These are phyloP conservation scores for Suhomyces vadensis DNA, from an alignment of 805 yeast genomes.

Conservation along the genomic window DNA sequence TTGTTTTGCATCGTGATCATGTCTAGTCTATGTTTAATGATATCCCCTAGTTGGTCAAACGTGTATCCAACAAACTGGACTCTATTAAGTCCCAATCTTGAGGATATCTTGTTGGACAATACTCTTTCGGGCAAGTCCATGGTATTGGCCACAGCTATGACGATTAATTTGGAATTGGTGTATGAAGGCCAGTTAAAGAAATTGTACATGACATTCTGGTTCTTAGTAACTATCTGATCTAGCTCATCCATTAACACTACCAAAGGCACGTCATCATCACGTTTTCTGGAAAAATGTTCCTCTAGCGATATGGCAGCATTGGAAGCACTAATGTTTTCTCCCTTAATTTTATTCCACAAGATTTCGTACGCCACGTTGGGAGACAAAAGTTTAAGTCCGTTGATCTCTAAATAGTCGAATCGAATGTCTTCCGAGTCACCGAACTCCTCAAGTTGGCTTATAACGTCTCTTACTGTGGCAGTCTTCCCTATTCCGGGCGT, in stretches of 20 bases:
- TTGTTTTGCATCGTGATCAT: slow-evolving; percentile 34
- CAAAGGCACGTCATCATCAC: slow-evolving; percentile 42
- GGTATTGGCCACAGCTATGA: slow-evolving; percentile 93
- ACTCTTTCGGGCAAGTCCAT: slow-evolving; percentile 95
- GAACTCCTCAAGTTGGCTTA: slow-evolving; percentile 58
- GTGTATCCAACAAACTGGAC: slow-evolving; percentile 89
- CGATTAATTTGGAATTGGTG: slow-evolving; percentile 72
- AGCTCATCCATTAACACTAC: slow-evolving; percentile 88
- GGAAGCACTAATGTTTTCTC: slow-evolving; percentile 54
- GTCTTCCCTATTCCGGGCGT: slow-evolving; percentile 99
- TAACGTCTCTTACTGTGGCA: slow-evolving; percentile 85
- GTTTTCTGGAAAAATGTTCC: slow-evolving; percentile 52
- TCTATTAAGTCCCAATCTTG: slow-evolving; percentile 85
- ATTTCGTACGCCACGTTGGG: slow-evolving; percentile 82
- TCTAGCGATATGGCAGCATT: slow-evolving; percentile 72
- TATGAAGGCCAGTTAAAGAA: slow-evolving; percentile 97
- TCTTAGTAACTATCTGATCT: slow-evolving; percentile 84
- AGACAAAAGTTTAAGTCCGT: slow-evolving; percentile 80
- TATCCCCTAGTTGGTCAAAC: slow-evolving; percentile 70
- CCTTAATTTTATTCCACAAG: slow-evolving; percentile 75
- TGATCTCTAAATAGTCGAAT: slow-evolving; percentile 82
- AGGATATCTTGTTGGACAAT: slow-evolving; percentile 83
- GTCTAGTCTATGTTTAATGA: slow-evolving; percentile 71
- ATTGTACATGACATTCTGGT: slow-evolving; percentile 87
- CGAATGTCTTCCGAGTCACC: slow-evolving; percentile 27